A percentile compares a stretch with the other conserved stretches of the same genome.
Conservation (phyloP, 2,329 filamentous ascomycete species). For the Juglanconis sp. region DNA sequence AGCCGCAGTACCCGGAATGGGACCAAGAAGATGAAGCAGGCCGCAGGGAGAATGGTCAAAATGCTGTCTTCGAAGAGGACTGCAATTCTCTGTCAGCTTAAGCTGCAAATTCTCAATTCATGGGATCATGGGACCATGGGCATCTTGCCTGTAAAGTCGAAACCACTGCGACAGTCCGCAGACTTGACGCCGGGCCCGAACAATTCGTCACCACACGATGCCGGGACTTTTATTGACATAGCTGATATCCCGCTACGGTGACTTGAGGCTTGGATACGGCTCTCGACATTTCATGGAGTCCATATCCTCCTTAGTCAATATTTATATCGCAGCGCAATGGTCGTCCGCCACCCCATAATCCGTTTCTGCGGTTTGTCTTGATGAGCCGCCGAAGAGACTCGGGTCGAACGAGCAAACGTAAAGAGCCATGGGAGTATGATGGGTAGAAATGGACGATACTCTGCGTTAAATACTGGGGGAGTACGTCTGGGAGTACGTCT, state of each 20-base stretch:
- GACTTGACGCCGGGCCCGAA: conserved; percentile 15
- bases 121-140: not conserved
- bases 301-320: not conserved
- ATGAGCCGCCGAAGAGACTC: too few species aligned
- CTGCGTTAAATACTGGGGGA: too few species aligned
- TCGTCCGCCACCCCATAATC: not conserved
- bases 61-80: conserved; percentile 17
- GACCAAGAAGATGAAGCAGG: conserved; percentile 11
- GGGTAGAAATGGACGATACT: too few species aligned
- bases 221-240: not conserved
- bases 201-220: conserved; percentile 11
- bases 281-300: not conserved
- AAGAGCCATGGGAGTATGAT: too few species aligned
- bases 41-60: conserved; percentile 11
- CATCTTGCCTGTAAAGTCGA: conserved; percentile 16
- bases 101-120: not conserved
- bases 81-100: not conserved
- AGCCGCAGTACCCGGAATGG: conserved; percentile 6
- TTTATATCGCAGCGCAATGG: not conserved
- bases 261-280: not conserved
- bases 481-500: too few species aligned
- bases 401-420: too few species aligned
- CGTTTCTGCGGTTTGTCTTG: too few species aligned
- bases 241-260: not conserved
- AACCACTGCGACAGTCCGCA: conserved; percentile 14